Percentiles rank a stretch among this genome's conserved stretches.
Conservation (phyloP, 768 basidiomycete genomes). For the Calocybe indica region DNA sequence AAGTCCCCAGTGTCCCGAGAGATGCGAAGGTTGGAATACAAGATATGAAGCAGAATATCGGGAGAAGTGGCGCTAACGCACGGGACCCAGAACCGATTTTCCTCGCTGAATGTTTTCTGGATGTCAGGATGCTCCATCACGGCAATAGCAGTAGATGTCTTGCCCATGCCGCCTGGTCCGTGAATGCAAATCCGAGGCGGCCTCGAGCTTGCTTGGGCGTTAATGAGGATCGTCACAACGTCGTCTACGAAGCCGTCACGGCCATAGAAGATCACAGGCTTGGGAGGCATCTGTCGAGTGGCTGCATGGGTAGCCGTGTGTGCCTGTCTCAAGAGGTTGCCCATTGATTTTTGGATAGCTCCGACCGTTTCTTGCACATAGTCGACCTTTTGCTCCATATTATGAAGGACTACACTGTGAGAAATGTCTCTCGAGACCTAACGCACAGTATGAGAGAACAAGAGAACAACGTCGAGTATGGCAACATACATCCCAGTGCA, state of each 20-base stretch:
- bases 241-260: background rate
- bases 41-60: background rate
- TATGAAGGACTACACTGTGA: background rate
- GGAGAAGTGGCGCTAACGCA: background rate
- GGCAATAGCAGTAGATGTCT: slow-evolving; percentile 19
- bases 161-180: slow-evolving; percentile 79
- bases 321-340: background rate
- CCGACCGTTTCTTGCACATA: background rate
- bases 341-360: background rate
- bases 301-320: background rate
- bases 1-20: background rate
- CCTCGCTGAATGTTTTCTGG: background rate
- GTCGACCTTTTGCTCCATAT: background rate
- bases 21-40: background rate
- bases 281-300: background rate
- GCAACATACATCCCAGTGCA: too few relatives aligned
- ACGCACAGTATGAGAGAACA: background rate
- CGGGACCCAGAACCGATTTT: background rate
- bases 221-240: background rate
- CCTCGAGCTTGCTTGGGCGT: background rate
- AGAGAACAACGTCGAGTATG: too few relatives aligned
- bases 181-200: slow-evolving; percentile 69
- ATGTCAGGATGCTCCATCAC: background rate
- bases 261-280: background rate
- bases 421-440: background rate